Conservation (phyloP, 2,329 filamentous ascomycete genomes). For the Cryoendolithus antarcticus region DNA sequence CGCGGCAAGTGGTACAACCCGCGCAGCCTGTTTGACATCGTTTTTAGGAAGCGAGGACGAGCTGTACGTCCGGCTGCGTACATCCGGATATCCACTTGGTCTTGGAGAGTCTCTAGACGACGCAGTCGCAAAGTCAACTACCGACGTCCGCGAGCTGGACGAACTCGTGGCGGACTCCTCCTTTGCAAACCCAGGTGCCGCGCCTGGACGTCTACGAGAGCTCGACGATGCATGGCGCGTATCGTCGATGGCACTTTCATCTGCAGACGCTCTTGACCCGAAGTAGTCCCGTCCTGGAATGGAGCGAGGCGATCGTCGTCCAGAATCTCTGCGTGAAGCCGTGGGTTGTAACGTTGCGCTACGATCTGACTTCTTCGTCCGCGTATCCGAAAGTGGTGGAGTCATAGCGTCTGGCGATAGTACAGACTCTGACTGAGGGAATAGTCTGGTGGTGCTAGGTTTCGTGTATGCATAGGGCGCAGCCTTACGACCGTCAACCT, state of each 20-base stretch:
- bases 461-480: too few species aligned
- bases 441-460: too few species aligned
- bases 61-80: too few species aligned
- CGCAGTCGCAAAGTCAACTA: conserved; percentile 14
- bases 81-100: too few species aligned
- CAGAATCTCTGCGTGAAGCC: conserved; percentile 15
- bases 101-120: conserved; percentile 4
- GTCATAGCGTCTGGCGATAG: conserved; percentile 38
- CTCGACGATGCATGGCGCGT: conserved; percentile 3
- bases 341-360: conserved; percentile 8
- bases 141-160: conserved; percentile 7
- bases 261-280: conserved; percentile 5
- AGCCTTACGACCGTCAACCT: too few species aligned
- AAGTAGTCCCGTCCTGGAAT: conserved; percentile 17
- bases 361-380: conserved; percentile 1
- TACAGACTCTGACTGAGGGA: conserved; percentile 12
- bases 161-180: neutral
- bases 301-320: conserved; percentile 11
- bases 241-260: conserved; percentile 15
- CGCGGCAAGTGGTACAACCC: too few species aligned
- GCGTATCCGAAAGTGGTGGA: conserved; percentile 19
- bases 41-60: too few species aligned
- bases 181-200: neutral
- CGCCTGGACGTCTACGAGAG: conserved; percentile 6
- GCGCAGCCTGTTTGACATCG: too few species aligned